Evolutionary conservation across 2,329 filamentous ascomycete genomes (phyloP).

Genomic region (Aspergillus hiratsukae): DNA sequence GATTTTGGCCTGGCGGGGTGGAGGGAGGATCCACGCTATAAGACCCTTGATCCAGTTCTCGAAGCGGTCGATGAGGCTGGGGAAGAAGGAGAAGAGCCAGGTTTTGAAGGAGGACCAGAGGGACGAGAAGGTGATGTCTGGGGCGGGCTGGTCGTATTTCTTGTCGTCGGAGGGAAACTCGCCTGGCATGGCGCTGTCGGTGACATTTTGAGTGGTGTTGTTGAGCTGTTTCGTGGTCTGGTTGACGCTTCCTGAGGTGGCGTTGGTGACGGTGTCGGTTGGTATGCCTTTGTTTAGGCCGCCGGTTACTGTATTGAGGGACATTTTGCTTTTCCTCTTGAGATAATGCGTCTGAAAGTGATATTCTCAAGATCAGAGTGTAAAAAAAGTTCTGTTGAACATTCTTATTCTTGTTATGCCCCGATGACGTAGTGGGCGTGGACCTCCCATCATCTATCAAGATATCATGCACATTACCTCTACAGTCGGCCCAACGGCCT

Average conservation of each 20-base stretch:
- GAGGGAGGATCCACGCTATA: conserved; percentile 23
- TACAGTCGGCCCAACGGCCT: no score
- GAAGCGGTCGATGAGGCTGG: conserved; percentile 23
- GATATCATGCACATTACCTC: no score
- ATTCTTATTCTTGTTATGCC: no score
- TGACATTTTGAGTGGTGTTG: conserved; percentile 14
- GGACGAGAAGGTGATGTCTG: conserved; percentile 15
- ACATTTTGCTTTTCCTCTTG: conserved; percentile 12
- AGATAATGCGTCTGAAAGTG: background rate
- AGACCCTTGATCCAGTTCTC: conserved; percentile 21
- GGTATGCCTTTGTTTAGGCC: conserved; percentile 18
- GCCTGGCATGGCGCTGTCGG: conserved; percentile 21
- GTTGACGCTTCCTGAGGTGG: conserved; percentile 11
- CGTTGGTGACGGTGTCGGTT: conserved; percentile 13
- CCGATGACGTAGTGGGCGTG: no score
- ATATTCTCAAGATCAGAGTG: no score
- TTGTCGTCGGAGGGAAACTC: conserved; percentile 24
- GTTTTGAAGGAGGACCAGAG: conserved; percentile 12
- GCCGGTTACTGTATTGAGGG: conserved; percentile 22
- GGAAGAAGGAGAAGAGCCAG: conserved; percentile 19
- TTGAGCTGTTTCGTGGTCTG: conserved; percentile 12
- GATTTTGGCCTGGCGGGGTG: conserved; percentile 22
- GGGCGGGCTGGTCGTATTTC: conserved; percentile 11
- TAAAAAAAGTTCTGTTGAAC: no score
- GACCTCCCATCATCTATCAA: no score